A percentile compares a stretch with the other conserved stretches of the same genome.
phyloP scores from a whole-genome alignment of 2,329 filamentous ascomycete species.

The Lecanicillium sp. region DNA sequence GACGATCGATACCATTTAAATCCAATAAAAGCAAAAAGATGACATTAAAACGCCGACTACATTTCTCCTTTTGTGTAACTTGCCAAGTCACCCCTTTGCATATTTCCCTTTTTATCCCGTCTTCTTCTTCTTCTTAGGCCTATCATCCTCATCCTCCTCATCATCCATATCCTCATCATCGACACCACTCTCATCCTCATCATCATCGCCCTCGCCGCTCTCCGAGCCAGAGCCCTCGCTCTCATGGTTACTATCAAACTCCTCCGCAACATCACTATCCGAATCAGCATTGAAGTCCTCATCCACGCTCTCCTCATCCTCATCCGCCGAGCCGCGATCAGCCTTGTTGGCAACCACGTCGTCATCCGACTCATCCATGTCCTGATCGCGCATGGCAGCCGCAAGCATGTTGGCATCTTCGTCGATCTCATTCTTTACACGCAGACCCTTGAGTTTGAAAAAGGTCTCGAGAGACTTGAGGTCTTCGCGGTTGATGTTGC shows the following conservation, averaged over 20 bases:
- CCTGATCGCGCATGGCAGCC: conserved; percentile 75
- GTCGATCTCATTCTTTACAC: conserved; percentile 97
- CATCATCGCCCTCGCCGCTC: conserved; percentile 49
- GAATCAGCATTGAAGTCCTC: conserved; percentile 92
- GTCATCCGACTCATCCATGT: conserved; percentile 76
- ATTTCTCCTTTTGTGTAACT: too few species aligned
- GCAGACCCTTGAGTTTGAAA: conserved; percentile 90
- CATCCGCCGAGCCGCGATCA: conserved; percentile 85
- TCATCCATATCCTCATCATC: conserved; percentile 36
- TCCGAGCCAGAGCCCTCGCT: conserved; percentile 58
- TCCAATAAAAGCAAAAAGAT: too few species aligned
- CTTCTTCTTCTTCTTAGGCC: conserved; percentile 44
- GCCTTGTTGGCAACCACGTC: conserved; percentile 62
- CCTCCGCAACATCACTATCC: conserved; percentile 92
- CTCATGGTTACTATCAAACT: conserved; percentile 87
- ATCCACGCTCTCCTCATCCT: conserved; percentile 90
- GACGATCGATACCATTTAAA: too few species aligned
- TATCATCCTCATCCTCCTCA: conserved; percentile 30
- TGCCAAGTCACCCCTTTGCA: not conserved
- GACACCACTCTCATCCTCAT: conserved; percentile 39
- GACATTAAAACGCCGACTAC: too few species aligned
- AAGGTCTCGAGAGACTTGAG: conserved; percentile 94
- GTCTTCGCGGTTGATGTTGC: conserved; percentile 98
- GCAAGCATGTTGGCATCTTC: conserved; percentile 79
- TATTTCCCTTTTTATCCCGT: conserved; percentile 17